These are phyloP conservation scores for Moringa oleifera DNA, from an alignment of 345 rosid species.

Conservation along the genomic window DNA sequence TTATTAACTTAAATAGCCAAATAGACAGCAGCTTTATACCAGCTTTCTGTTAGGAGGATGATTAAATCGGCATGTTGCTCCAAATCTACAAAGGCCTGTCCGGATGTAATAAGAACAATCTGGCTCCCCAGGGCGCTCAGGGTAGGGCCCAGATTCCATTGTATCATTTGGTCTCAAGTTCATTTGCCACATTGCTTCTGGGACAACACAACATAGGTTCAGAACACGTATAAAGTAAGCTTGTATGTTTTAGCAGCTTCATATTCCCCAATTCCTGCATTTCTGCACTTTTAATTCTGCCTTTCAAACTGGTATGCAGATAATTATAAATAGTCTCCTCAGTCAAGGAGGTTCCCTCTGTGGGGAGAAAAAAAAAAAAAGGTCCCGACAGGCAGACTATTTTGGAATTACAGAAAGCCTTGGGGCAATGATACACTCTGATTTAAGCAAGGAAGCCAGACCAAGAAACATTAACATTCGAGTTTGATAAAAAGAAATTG, in stretches of 20 bases:
- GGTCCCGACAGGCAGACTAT: too few relatives aligned
- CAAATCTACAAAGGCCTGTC: slow-evolving; percentile 97
- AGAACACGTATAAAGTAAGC: slow-evolving; percentile 11
- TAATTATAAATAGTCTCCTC: too few relatives aligned
- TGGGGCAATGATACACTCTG: neutral
- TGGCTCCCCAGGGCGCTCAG: slow-evolving; percentile 90
- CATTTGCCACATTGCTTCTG: slow-evolving; percentile 94
- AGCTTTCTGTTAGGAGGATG: slow-evolving; percentile 85
- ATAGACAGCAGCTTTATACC: slow-evolving; percentile 41
- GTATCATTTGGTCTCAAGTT: slow-evolving; percentile 63
- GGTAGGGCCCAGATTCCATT: slow-evolving; percentile 68
- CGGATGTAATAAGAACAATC: slow-evolving; percentile 96
- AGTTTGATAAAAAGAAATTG: neutral
- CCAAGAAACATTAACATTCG: neutral
- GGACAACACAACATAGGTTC: slow-evolving; percentile 20
- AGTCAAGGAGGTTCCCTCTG: too few relatives aligned
- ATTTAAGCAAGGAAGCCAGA: neutral
- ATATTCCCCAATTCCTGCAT: neutral
- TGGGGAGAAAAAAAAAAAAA: too few relatives aligned
- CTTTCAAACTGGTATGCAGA: neutral
- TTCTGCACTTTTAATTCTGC: neutral
- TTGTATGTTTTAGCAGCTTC: neutral
- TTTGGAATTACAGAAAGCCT: neutral
- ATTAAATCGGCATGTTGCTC: slow-evolving; percentile 42
- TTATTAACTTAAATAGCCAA: slow-evolving; percentile 9